Evolutionary conservation across 176 grass and related monocot species (phyloP), one percentile per base, ranked within the genome.

Genomic region (Coix lacrymajobi): DNA sequence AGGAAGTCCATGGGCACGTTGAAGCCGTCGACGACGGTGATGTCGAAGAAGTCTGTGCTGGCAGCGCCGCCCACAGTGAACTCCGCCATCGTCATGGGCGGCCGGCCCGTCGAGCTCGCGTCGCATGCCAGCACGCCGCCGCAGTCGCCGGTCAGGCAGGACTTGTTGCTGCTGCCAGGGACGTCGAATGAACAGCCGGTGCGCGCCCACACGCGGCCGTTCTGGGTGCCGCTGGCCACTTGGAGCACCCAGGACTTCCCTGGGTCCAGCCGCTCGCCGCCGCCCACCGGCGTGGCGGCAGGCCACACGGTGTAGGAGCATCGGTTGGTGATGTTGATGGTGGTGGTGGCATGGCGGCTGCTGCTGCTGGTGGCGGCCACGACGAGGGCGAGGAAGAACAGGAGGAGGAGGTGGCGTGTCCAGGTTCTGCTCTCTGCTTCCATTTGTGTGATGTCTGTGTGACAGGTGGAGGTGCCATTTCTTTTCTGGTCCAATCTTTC

Each of bases 1-100:
- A 85, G 73, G 69, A 93, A 83, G 25, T 85, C 76, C 73, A 91
- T 75, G 7, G 78, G 83, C 56, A 93, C 73, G 24, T 93, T 93
- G 82, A 87, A 93, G 11, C 91, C 91, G 1, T 85, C 7, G 9
- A 66, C 0, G 38, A 84, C 31, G 46, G 70, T 85, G 80, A 93
- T 84, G 24, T 93, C 63, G 25, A 81, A 62, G 57, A 10, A 88
- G 76, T 90, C 87, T 2, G 30, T 20, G 15, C 2, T 33, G 0
- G 3, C 2, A 0, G 1, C 4, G 1, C 4, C 13, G n/a, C 10
- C 38, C 20, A 90, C 1, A 0, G 32, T 1, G 68, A 78, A 93
- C 34, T 82, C 84, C 0, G 57, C 91, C 1, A 70, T 66, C 3
- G 87, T 93, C 24, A 1, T 1, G 1, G 87, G 88, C 0, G n/a